A percentile compares a stretch with the other conserved stretches of the same genome.
Conservation (phyloP, 2,329 filamentous ascomycete species). For the Hypoxylon sp. region DNA sequence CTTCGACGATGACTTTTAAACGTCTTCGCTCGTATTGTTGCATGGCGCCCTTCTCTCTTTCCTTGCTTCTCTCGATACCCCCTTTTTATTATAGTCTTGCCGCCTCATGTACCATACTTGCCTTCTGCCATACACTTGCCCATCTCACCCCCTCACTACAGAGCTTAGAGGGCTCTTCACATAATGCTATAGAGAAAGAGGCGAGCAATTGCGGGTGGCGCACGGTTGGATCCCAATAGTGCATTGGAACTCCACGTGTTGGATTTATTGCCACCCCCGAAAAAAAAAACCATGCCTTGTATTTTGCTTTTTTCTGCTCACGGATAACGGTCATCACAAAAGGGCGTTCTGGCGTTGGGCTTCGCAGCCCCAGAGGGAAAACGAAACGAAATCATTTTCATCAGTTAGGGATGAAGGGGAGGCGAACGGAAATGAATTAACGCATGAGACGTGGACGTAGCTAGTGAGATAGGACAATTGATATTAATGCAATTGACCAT, state of each 20-base stretch:
- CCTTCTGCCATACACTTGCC: background rate
- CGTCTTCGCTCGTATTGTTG: slow-evolving; percentile 37
- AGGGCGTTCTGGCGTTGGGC: slow-evolving; percentile 29
- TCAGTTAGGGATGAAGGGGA: no score
- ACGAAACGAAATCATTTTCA: no score
- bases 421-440: slow-evolving; percentile 28
- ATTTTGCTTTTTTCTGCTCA: no score
- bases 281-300: no score
- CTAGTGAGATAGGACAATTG: background rate
- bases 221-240: slow-evolving; percentile 17
- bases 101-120: slow-evolving; percentile 20
- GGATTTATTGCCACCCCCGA: no score
- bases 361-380: background rate
- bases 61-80: slow-evolving; percentile 38
- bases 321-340: slow-evolving; percentile 12
- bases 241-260: background rate
- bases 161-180: slow-evolving; percentile 16
- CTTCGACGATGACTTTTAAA: slow-evolving; percentile 97
- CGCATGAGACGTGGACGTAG: slow-evolving; percentile 29
- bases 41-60: slow-evolving; percentile 21
- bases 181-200: slow-evolving; percentile 28
- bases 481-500: slow-evolving; percentile 37
- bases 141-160: slow-evolving; percentile 1
- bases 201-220: slow-evolving; percentile 31
- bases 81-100: slow-evolving; percentile 19